Conservation (phyloP, 305 asterid species). For the Fraxinus platypoda region DNA sequence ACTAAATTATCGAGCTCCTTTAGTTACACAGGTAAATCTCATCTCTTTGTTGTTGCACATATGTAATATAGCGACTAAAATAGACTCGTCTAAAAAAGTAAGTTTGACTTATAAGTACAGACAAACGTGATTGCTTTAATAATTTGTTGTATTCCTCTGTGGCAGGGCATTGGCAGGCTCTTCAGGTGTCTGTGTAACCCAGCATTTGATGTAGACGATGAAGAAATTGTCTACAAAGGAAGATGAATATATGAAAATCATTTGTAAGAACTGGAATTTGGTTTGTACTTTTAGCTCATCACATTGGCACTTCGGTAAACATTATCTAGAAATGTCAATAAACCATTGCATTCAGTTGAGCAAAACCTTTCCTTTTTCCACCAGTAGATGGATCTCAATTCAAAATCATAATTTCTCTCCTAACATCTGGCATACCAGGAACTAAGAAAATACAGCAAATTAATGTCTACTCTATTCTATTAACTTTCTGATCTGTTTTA, state of each 20-base stretch:
- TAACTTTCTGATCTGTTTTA: background rate
- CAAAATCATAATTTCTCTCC: background rate
- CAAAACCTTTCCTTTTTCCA: background rate
- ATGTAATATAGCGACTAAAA: background rate
- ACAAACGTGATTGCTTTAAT: background rate
- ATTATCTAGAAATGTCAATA: background rate
- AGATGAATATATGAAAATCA: conserved; percentile 35
- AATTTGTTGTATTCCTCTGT: background rate
- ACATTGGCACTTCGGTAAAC: background rate
- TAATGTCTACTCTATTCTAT: background rate
- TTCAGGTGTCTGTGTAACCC: conserved; percentile 93
- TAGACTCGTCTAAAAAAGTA: background rate
- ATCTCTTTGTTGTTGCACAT: background rate
- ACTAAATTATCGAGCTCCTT: conserved; percentile 72
- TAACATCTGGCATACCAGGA: background rate
- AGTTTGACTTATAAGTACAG: background rate
- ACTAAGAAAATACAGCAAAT: background rate
- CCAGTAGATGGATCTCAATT: background rate
- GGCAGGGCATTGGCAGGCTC: conserved; percentile 90
- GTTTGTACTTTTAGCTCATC: background rate
- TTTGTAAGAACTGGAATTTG: background rate
- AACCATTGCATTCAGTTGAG: background rate
- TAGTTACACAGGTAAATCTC: conserved; percentile 70
- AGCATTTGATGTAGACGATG: conserved; percentile 87
- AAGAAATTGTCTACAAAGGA: conserved; percentile 86